Evolutionary conservation across 805 yeast genomes (phyloP), one percentile per base, ranked within the genome.

Genomic region (Nakazawaea siamensis): DNA sequence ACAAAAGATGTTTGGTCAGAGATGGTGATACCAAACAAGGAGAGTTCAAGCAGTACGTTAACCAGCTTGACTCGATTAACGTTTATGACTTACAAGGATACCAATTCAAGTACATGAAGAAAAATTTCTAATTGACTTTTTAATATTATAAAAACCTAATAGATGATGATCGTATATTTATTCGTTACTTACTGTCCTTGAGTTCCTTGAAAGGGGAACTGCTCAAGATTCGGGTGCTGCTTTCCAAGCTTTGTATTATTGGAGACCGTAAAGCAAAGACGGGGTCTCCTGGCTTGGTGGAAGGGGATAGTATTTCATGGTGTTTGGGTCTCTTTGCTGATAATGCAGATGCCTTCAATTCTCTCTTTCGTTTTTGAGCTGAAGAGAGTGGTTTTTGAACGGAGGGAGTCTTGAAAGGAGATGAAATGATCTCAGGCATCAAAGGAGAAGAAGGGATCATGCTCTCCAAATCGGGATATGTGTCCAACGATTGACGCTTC

Each of bases 1-100:
- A 66, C 42, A 64, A 68, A 34, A 62, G 64, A 40, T 55, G 66
- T 38, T 57, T 69, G 21, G 55, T 64, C 27, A 65, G 66, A 34
- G 71, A 69, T 23, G 60, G 66, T 27, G 60, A 62, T 21, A 57
- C 64, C 41, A 68, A 64, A 46, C 55, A 58, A 28, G 64, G 35
- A 9, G 7, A 14, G 4, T 36, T 31, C 29, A 27, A 21, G 28
- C 20, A 15, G 3, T 31, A 23, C 14, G 29, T 31, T 5, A 4
- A 18, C 4, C 24, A 31, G 7, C 17, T 36, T 14, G 17, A 31
- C 23, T 18, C 27, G 16, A 25, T 36, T 8, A 26, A 30, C 24
- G 24, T 26, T 18, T 13, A n/a, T 18, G 39, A 31, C 24, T 31
- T 36, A 21, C 30, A 16, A 9, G 3, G 13, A 6, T 36, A 31